A percentile compares a stretch with the other conserved stretches of the same genome.
These are phyloP conservation scores for Ascoidea rubescens DNA, from an alignment of 805 yeast genomes.

Conservation along the genomic window DNA sequence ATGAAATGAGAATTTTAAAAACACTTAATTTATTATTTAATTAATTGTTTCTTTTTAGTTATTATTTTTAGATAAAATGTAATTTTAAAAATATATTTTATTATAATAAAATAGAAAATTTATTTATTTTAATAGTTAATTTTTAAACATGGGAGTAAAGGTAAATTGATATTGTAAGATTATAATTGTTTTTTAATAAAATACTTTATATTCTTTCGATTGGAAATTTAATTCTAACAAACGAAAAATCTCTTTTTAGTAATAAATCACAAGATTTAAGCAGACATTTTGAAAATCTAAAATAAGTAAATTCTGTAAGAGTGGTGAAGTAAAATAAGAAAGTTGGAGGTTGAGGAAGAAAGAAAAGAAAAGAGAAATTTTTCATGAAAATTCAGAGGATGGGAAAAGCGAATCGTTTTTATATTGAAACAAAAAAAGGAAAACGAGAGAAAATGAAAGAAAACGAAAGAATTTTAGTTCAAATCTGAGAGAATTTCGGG, in stretches of 20 bases:
- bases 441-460: no score
- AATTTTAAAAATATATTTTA: slow-evolving; percentile 9
- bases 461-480: no score
- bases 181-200: slow-evolving; percentile 1
- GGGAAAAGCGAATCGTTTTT: no score
- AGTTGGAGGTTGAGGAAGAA: neutral
- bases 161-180: neutral
- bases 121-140: neutral
- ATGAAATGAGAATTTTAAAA: neutral
- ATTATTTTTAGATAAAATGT: no score
- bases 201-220: neutral
- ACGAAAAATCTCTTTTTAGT: slow-evolving; percentile 10
- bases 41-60: no score
- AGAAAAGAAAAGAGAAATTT: no score
- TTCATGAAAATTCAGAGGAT: neutral
- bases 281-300: slow-evolving; percentile 8
- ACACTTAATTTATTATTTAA: no score
- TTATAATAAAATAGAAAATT: slow-evolving; percentile 8
- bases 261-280: slow-evolving; percentile 9
- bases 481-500: no score
- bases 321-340: neutral
- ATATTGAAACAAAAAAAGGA: no score
- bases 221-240: slow-evolving; percentile 1
- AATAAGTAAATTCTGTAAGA: neutral
- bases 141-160: neutral